Evolutionary conservation across 768 basidiomycete genomes (phyloP).

Genomic region (Trametes gibbosa): DNA sequence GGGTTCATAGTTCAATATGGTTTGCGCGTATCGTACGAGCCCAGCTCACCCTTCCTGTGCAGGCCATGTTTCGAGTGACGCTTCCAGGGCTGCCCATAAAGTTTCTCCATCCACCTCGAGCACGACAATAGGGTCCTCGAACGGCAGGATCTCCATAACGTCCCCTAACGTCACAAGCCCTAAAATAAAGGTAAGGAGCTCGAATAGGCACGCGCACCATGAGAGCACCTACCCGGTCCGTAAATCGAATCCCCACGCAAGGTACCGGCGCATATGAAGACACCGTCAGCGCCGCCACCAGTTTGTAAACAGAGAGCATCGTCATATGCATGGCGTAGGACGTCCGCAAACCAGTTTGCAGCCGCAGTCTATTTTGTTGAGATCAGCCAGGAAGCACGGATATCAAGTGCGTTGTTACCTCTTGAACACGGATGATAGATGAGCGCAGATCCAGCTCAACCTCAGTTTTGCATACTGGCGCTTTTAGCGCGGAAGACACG

Average conservation of each 20-base stretch:
- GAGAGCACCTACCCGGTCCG: constrained; percentile 57
- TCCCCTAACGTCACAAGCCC: constrained; percentile 81
- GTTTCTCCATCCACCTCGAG: constrained; percentile 75
- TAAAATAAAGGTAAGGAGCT: constrained; percentile 21
- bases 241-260: constrained; percentile 84
- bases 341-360: constrained; percentile 85
- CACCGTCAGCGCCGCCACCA: constrained; percentile 70
- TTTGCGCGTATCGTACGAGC: neutral
- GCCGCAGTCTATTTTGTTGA: constrained; percentile 50
- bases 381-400: neutral
- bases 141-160: constrained; percentile 86
- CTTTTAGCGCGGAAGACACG: constrained; percentile 66
- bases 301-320: constrained; percentile 58
- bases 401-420: constrained; percentile 42
- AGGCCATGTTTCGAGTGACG: constrained; percentile 72
- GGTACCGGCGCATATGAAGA: constrained; percentile 80
- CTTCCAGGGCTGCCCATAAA: constrained; percentile 80
- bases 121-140: constrained; percentile 82
- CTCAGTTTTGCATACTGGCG: constrained; percentile 70
- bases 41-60: constrained; percentile 79
- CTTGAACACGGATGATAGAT: constrained; percentile 66
- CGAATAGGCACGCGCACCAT: neutral
- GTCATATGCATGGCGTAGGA: constrained; percentile 80
- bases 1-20: neutral
- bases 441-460: constrained; percentile 73